A percentile compares a stretch with the other conserved stretches of the same genome.
phyloP scores from a whole-genome alignment of 306 rosid genomes.

The Medicago ruthenica region DNA sequence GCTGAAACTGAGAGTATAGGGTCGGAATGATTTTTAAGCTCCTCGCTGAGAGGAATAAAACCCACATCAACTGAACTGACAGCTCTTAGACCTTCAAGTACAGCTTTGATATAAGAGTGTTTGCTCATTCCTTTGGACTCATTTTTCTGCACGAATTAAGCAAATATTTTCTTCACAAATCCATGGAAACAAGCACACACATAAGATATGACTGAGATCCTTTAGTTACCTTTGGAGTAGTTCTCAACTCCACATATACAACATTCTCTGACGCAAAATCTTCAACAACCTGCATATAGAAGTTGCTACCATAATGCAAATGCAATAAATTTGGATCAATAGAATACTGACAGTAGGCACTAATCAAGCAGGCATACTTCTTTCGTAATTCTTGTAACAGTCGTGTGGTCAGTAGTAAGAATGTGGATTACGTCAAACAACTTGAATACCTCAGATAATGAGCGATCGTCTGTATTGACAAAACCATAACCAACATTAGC shows the following conservation, averaged over 20 bases:
- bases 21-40: conserved; percentile 33
- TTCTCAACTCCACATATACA: conserved; percentile 88
- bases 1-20: conserved; percentile 27
- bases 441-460: conserved; percentile 80
- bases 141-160: conserved; percentile 61
- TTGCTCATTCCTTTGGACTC: conserved; percentile 81
- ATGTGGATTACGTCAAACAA: conserved; percentile 86
- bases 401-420: conserved; percentile 78
- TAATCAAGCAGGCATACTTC: conserved; percentile 65
- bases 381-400: conserved; percentile 82
- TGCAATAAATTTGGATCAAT: conserved; percentile 11
- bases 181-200: conserved; percentile 7
- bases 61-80: conserved; percentile 65
- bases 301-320: conserved; percentile 28
- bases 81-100: conserved; percentile 72
- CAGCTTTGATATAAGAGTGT: conserved; percentile 86
- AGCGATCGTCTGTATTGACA: conserved; percentile 71
- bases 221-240: conserved; percentile 82
- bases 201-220: conserved; percentile 5
- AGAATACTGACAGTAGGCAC: conserved; percentile 11
- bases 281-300: conserved; percentile 71
- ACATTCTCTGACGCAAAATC: conserved; percentile 94
- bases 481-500: conserved; percentile 30
- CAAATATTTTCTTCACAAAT: conserved; percentile 37
- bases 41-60: conserved; percentile 57